Conservation (phyloP, 2,329 filamentous ascomycete species). For the Aspergillus melleus region DNA sequence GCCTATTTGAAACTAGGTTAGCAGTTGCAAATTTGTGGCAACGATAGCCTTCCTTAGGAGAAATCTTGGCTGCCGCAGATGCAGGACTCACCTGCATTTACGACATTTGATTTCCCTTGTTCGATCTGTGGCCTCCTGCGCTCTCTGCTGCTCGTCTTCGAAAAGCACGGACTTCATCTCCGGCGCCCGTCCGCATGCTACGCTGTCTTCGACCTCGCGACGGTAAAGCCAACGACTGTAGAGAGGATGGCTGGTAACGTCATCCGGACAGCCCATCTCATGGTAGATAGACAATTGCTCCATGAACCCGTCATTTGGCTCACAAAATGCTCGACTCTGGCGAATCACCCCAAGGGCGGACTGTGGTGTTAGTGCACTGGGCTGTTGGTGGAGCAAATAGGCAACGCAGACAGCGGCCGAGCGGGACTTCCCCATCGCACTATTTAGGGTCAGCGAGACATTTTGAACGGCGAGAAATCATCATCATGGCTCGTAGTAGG, state of each 20-base stretch:
- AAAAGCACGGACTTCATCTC: conserved; percentile 75
- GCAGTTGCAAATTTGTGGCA: neutral
- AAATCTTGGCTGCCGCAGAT: neutral
- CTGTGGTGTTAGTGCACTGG: conserved; percentile 57
- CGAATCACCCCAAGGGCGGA: conserved; percentile 72
- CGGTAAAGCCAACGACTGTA: conserved; percentile 80
- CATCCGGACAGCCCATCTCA: conserved; percentile 76
- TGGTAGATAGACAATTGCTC: conserved; percentile 83
- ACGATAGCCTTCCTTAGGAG: conserved; percentile 5
- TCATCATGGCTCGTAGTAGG: neutral
- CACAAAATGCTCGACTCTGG: conserved; percentile 71
- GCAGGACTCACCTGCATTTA: conserved; percentile 70
- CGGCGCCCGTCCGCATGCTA: conserved; percentile 76
- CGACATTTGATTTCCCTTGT: conserved; percentile 75
- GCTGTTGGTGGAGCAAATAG: conserved; percentile 68
- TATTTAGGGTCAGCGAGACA: conserved; percentile 39
- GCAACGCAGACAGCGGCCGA: conserved; percentile 83
- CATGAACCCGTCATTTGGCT: conserved; percentile 92
- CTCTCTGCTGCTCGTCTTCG: conserved; percentile 51
- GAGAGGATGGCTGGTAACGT: conserved; percentile 66
- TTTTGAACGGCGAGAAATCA: neutral
- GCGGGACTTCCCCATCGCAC: conserved; percentile 94
- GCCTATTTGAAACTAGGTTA: conserved; percentile 40
- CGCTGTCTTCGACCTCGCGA: conserved; percentile 64
- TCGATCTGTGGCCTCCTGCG: conserved; percentile 22